A percentile compares a stretch with the other conserved stretches of the same genome.
These are phyloP conservation scores for Xylaria digitata DNA, from an alignment of 2,329 filamentous ascomycete species.

Conservation along the genomic window DNA sequence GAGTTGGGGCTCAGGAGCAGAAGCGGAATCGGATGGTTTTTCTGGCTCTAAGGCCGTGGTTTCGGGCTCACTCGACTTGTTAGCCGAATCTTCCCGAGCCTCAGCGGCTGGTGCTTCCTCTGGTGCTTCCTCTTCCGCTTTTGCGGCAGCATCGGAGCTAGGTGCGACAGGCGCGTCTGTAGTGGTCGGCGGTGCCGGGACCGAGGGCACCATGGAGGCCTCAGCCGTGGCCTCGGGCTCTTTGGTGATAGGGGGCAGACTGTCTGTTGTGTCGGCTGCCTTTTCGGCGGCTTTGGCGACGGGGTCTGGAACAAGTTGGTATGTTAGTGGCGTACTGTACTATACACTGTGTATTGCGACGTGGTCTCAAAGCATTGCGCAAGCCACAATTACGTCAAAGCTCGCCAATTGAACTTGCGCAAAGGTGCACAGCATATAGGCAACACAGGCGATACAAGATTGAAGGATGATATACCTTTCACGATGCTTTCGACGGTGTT, in stretches of 20 bases:
- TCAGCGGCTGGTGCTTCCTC: conserved; percentile 24
- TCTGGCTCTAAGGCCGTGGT: conserved; percentile 41
- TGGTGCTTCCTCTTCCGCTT: conserved; percentile 34
- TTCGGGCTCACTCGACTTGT: conserved; percentile 40
- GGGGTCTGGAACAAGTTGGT: conserved; percentile 33
- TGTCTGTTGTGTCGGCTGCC: conserved; percentile 38
- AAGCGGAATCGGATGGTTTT: conserved; percentile 40
- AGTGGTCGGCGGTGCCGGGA: conserved; percentile 28
- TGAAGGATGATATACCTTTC: conserved; percentile 47
- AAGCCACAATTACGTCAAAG: conserved; percentile 34
- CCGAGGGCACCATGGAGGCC: conserved; percentile 40
- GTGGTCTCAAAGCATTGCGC: conserved; percentile 30
- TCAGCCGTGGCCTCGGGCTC: conserved; percentile 40
- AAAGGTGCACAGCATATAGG: conserved; percentile 35
- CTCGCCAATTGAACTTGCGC: conserved; percentile 32
- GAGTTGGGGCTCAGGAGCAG: conserved; percentile 28
- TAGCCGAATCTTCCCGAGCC: conserved; percentile 40
- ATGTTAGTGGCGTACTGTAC: conserved; percentile 46
- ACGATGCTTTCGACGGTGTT: conserved; percentile 45
- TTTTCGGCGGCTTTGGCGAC: conserved; percentile 41
- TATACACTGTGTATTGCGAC: conserved; percentile 39
- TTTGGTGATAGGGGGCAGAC: conserved; percentile 41
- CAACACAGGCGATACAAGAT: conserved; percentile 28
- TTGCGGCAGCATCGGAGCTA: conserved; percentile 24
- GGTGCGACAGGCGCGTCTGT: conserved; percentile 21